phyloP scores from a whole-genome alignment of 208 protist genomes.

The Plasmodiophora brassicae region DNA sequence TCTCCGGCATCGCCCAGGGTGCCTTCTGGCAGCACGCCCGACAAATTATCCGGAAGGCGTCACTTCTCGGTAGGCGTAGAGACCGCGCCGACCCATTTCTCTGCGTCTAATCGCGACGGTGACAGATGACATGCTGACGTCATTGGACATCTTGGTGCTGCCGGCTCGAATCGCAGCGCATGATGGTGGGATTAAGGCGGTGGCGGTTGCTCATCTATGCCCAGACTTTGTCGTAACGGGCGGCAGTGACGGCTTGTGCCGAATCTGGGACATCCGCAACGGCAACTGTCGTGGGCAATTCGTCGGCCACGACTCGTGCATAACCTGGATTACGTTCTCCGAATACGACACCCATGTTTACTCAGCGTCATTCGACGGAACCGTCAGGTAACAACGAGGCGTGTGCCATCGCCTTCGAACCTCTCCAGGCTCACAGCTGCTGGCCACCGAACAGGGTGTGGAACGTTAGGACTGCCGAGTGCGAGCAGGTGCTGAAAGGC shows the following conservation, averaged over 20 bases:
- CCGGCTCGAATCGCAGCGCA: neutral
- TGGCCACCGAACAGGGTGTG: neutral
- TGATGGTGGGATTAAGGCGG: slow-evolving; percentile 2
- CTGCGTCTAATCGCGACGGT: neutral
- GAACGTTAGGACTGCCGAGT: neutral
- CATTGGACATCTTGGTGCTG: neutral
- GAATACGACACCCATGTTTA: neutral
- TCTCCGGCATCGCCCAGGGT: slow-evolving; percentile 17
- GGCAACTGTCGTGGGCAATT: neutral
- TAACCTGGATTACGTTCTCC: slow-evolving; percentile 27
- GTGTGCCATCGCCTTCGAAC: neutral
- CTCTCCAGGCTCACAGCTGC: neutral
- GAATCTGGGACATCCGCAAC: slow-evolving; percentile 21
- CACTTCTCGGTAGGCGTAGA: neutral
- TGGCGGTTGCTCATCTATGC: neutral
- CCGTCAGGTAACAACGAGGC: too few relatives aligned
- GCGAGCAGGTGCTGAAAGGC: slow-evolving; percentile 60
- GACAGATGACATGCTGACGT: neutral
- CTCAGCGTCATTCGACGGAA: slow-evolving; percentile 26
- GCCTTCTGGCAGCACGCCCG: neutral
- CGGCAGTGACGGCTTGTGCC: slow-evolving; percentile 1
- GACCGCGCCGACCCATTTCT: neutral
- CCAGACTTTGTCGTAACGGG: neutral
- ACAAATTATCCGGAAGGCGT: neutral
- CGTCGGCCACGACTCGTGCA: neutral